A percentile compares a stretch with the other conserved stretches of the same genome.
phyloP scores from a whole-genome alignment of 331 rosid species.

The Cucumis variabilis region DNA sequence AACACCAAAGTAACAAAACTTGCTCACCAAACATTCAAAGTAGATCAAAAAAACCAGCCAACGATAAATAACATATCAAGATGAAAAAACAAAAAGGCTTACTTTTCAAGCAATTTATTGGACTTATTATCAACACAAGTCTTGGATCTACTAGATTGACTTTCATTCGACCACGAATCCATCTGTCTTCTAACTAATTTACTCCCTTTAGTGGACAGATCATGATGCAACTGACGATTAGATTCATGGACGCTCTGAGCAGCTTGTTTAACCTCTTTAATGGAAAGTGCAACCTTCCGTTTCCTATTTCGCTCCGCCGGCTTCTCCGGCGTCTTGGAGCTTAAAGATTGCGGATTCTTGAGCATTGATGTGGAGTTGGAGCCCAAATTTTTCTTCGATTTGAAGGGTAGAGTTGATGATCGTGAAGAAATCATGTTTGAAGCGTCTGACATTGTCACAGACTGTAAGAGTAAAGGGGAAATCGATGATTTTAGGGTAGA shows the following conservation, averaged over 20 bases:
- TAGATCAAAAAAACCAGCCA: neutral
- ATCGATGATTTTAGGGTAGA: neutral
- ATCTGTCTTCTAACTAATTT: slow-evolving; percentile 50
- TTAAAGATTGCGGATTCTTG: slow-evolving; percentile 33
- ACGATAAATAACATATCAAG: neutral
- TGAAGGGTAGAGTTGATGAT: slow-evolving; percentile 25
- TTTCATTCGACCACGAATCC: slow-evolving; percentile 24
- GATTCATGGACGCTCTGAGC: slow-evolving; percentile 48
- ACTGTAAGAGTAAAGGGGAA: neutral
- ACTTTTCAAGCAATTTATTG: slow-evolving; percentile 62
- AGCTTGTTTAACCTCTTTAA: slow-evolving; percentile 49
- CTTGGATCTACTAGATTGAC: slow-evolving; percentile 33
- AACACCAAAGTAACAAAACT: neutral
- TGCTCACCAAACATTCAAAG: neutral
- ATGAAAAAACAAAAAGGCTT: neutral
- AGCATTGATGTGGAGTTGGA: slow-evolving; percentile 35
- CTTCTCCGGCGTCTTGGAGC: slow-evolving; percentile 77
- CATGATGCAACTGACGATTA: slow-evolving; percentile 25
- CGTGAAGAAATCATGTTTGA: slow-evolving; percentile 33
- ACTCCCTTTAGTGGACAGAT: slow-evolving; percentile 18
- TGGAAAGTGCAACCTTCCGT: slow-evolving; percentile 52
- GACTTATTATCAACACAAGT: neutral
- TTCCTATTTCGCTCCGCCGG: slow-evolving; percentile 47
- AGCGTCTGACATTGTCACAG: slow-evolving; percentile 38
- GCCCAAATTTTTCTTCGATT: slow-evolving; percentile 41